A percentile compares a stretch with the other conserved stretches of the same genome.
Conservation (phyloP, 2,329 filamentous ascomycete species). For the Uncinocarpus reesii region DNA sequence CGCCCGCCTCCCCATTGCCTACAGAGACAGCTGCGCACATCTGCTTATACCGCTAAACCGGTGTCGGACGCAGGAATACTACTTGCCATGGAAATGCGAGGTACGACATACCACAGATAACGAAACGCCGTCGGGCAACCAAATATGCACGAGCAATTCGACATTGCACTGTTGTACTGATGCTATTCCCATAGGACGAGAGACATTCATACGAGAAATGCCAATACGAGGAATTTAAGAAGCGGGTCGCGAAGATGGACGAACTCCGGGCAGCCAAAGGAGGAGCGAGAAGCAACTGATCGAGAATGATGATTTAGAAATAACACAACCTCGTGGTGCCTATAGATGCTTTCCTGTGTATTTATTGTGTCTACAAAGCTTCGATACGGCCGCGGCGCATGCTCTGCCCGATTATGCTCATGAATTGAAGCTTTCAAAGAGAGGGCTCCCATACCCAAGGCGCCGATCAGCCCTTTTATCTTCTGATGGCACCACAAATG, state of each 20-base stretch:
- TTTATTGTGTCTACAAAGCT: not conserved
- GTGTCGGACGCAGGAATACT: constrained; percentile 85
- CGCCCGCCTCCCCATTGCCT: constrained; percentile 74
- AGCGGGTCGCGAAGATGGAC: constrained; percentile 96
- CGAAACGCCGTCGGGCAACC: not conserved
- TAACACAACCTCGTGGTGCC: not conserved
- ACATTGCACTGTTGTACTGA: not conserved
- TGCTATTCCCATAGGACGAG: constrained; percentile 57
- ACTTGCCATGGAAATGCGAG: constrained; percentile 95
- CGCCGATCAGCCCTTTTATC: not conserved
- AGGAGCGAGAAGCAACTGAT: constrained; percentile 72
- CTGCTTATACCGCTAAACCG: constrained; percentile 92
- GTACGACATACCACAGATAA: constrained; percentile 41
- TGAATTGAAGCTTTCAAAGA: not conserved
- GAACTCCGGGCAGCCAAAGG: constrained; percentile 79
- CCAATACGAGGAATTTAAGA: constrained; percentile 98
- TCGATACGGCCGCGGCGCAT: not conserved
- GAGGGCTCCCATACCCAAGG: too few relatives aligned
- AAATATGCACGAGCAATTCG: not conserved
- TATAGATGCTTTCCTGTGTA: not conserved
- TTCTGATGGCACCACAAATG: not conserved
- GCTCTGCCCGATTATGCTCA: not conserved
- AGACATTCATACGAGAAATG: constrained; percentile 98
- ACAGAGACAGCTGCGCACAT: constrained; percentile 91
- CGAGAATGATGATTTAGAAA: not conserved